Percentiles rank a stretch among this genome's conserved stretches.
Conservation (phyloP, 2,329 filamentous ascomycete species). For the Aciculosporium take region DNA sequence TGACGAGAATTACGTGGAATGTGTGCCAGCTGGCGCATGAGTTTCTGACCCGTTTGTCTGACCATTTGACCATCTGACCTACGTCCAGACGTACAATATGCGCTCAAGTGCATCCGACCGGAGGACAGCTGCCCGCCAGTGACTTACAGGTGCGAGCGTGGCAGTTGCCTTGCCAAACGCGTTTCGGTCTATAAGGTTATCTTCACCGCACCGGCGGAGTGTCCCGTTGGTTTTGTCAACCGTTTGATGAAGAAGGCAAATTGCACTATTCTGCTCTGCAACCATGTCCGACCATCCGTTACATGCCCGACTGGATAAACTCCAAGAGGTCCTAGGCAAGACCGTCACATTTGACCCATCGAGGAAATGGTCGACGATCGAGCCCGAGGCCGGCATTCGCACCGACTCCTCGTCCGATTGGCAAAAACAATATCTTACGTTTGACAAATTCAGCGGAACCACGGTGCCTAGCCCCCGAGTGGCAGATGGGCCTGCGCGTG, state of each 20-base stretch:
- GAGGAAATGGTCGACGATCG: neutral
- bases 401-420: neutral
- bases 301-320: conserved; percentile 5
- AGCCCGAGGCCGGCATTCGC: neutral
- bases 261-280: neutral
- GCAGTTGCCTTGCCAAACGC: neutral
- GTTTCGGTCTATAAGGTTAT: neutral
- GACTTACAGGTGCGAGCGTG: neutral
- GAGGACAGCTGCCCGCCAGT: conserved; percentile 2
- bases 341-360: conserved; percentile 4
- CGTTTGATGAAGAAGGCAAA: too few relatives aligned
- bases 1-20: neutral
- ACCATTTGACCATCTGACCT: too few relatives aligned
- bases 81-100: neutral
- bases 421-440: conserved; percentile 1
- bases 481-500: neutral
- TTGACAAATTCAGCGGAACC: neutral
- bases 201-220: neutral
- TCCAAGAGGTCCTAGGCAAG: conserved; percentile 9
- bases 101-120: neutral
- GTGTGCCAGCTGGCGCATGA: neutral
- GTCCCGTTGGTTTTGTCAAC: too few relatives aligned
- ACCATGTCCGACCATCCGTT: conserved; percentile 6
- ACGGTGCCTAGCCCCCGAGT: neutral
- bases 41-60: neutral